phyloP scores from a whole-genome alignment of 2,329 filamentous ascomycete species.

The Cladosporium sp. region DNA sequence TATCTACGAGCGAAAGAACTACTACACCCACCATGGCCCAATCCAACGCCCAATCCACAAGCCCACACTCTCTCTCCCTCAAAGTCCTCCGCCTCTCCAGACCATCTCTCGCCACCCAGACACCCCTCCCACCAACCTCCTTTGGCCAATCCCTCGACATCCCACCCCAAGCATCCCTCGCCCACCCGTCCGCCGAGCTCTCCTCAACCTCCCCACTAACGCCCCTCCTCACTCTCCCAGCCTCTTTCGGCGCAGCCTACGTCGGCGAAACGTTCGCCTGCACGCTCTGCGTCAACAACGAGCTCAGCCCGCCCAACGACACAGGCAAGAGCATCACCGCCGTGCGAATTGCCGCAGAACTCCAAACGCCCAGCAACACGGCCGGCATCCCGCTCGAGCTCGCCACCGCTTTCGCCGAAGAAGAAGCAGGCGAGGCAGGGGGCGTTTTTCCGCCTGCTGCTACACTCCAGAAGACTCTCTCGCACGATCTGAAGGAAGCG shows the following conservation, averaged over 20 bases:
- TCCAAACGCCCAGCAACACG: constrained; percentile 85
- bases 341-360: constrained; percentile 83
- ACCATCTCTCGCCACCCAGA: constrained; percentile 72
- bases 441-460: constrained; percentile 46
- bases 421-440: not conserved
- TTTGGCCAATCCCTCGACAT: constrained; percentile 51
- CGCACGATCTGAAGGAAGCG: constrained; percentile 89
- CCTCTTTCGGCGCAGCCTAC: constrained; percentile 90
- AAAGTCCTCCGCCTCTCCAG: constrained; percentile 84
- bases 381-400: constrained; percentile 61
- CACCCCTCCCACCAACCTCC: constrained; percentile 60
- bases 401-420: constrained; percentile 39
- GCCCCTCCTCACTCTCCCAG: constrained; percentile 75
- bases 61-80: constrained; percentile 78
- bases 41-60: not conserved
- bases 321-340: constrained; percentile 62
- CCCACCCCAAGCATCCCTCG: constrained; percentile 68
- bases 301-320: constrained; percentile 51
- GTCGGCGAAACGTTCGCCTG: constrained; percentile 95
- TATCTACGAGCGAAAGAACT: not conserved
- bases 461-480: constrained; percentile 78
- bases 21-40: not conserved
- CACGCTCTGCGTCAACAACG: constrained; percentile 94
- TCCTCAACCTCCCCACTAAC: constrained; percentile 59
- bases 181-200: constrained; percentile 60